These are phyloP conservation scores for Chaetomium sp. DNA, from an alignment of 2,329 filamentous ascomycete genomes.

Conservation along the genomic window DNA sequence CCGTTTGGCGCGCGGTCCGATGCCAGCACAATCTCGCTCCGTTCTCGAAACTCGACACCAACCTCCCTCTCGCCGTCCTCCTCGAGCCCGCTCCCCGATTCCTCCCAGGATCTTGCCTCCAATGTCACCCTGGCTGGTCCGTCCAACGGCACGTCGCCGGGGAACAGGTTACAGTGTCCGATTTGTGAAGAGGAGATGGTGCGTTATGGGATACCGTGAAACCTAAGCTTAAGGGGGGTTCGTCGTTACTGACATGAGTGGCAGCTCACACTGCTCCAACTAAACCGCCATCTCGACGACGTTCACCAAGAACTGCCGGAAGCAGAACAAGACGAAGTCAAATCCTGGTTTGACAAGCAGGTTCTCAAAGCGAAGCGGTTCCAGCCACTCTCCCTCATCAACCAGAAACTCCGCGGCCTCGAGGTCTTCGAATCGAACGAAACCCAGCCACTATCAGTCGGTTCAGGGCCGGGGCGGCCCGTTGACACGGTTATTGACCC, in stretches of 20 bases:
- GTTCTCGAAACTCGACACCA: slow-evolving; percentile 52
- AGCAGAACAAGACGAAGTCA: slow-evolving; percentile 85
- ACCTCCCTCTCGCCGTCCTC: slow-evolving; percentile 50
- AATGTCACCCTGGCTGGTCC: slow-evolving; percentile 63
- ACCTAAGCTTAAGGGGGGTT: no score
- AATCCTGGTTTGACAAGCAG: slow-evolving; percentile 94
- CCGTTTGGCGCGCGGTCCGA: slow-evolving; percentile 24
- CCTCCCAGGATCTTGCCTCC: slow-evolving; percentile 71
- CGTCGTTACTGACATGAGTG: background rate
- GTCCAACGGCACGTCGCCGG: slow-evolving; percentile 50
- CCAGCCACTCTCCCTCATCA: slow-evolving; percentile 82
- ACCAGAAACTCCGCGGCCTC: slow-evolving; percentile 86
- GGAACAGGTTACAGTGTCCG: slow-evolving; percentile 76
- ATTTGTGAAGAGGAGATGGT: slow-evolving; percentile 99
- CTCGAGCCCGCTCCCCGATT: slow-evolving; percentile 59
- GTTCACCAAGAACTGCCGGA: slow-evolving; percentile 83
- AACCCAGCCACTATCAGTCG: slow-evolving; percentile 38
- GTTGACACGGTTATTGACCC: slow-evolving; percentile 57
- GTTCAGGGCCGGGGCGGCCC: slow-evolving; percentile 34
- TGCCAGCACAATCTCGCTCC: slow-evolving; percentile 33
- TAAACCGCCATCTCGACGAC: slow-evolving; percentile 83
- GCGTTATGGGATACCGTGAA: slow-evolving; percentile 23
- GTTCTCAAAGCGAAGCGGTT: slow-evolving; percentile 90
- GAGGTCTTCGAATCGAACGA: slow-evolving; percentile 94
- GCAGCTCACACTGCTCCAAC: slow-evolving; percentile 82